Conservation (phyloP, 2,329 filamentous ascomycete species). For the Calonectria ilicicola region DNA sequence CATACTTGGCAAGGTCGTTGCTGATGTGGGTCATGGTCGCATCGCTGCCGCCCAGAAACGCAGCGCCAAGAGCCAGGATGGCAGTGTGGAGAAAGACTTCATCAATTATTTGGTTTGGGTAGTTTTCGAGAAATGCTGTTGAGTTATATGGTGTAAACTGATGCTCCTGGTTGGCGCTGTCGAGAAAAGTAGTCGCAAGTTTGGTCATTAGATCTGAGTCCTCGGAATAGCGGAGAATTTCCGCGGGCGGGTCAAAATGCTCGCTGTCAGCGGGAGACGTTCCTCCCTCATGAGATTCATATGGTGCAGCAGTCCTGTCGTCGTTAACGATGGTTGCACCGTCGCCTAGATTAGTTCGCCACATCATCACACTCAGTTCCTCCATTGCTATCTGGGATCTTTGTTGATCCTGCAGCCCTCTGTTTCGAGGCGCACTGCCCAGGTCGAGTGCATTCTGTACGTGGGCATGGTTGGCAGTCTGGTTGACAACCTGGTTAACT, state of each 20-base stretch:
- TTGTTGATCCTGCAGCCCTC: neutral
- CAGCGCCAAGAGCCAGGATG: neutral
- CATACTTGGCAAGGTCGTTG: neutral
- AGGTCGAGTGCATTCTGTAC: neutral
- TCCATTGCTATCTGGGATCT: neutral
- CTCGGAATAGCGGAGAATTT: neutral
- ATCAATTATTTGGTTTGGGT: neutral
- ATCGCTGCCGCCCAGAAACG: neutral
- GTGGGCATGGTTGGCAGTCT: neutral
- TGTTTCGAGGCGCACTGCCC: neutral
- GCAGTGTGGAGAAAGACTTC: neutral
- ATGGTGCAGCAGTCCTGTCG: neutral
- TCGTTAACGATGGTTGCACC: neutral
- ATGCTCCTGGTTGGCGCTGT: neutral
- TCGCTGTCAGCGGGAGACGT: neutral
- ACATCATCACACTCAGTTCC: constrained; percentile 1
- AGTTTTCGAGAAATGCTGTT: neutral
- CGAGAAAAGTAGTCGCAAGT: neutral
- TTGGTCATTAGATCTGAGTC: neutral
- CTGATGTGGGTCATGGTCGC: neutral
- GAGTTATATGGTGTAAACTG: neutral
- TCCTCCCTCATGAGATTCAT: neutral
- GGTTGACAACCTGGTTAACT: too few species aligned
- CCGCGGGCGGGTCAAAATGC: neutral
- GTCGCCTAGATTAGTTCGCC: neutral